Percentiles rank a stretch among this genome's conserved stretches.
Evolutionary conservation across 768 basidiomycete species (phyloP).

Genomic region (Boletus tylopilopsis): DNA sequence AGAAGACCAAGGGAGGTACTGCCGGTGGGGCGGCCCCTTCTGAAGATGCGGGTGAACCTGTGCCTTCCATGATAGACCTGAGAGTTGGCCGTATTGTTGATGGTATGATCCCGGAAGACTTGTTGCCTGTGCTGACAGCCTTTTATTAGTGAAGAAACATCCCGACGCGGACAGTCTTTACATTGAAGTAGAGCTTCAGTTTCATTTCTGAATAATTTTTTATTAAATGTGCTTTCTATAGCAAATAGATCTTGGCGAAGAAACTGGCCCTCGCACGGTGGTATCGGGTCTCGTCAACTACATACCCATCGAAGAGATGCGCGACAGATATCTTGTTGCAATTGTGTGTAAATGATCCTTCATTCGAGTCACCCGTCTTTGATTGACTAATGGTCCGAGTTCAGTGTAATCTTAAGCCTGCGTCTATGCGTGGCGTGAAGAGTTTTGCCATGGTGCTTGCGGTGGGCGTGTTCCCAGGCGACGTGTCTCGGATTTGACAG

Average conservation of each 20-base stretch:
- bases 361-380: neutral
- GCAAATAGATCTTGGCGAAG: constrained; percentile 97
- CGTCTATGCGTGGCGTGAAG: constrained; percentile 95
- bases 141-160: constrained; percentile 77
- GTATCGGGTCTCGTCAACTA: constrained; percentile 97
- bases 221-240: constrained; percentile 24
- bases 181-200: constrained; percentile 60
- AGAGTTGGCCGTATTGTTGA: constrained; percentile 92
- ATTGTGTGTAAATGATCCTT: constrained; percentile 50
- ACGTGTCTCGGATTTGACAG: neutral
- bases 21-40: constrained; percentile 32
- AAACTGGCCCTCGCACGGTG: constrained; percentile 91
- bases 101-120: constrained; percentile 45
- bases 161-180: constrained; percentile 98
- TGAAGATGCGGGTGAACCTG: constrained; percentile 75
- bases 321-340: constrained; percentile 74
- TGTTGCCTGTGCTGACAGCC: constrained; percentile 2
- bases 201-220: neutral
- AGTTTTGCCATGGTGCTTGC: constrained; percentile 98
- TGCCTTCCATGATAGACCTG: constrained; percentile 96
- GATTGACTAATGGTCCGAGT: neutral
- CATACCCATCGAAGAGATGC: constrained; percentile 93
- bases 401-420: constrained; percentile 93
- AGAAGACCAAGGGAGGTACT: constrained; percentile 40
- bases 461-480: constrained; percentile 40